These are phyloP conservation scores for Pythium guiyangense DNA, from an alignment of 352 stramenopile species.

Conservation along the genomic window DNA sequence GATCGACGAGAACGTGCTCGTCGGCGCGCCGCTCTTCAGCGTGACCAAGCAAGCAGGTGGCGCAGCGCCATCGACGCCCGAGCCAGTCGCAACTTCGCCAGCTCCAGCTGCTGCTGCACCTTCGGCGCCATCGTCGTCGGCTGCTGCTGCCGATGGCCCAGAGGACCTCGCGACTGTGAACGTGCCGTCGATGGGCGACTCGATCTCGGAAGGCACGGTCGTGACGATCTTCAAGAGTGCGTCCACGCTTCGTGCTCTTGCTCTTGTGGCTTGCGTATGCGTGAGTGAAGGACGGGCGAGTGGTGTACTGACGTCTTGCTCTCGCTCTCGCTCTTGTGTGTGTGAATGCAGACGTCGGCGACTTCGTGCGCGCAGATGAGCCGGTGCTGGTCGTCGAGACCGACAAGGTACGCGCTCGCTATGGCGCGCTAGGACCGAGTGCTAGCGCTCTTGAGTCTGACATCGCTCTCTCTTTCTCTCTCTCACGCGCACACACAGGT, in stretches of 20 bases:
- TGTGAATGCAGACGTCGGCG: constrained; percentile 76
- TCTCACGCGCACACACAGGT: constrained; percentile 26
- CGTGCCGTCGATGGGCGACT: constrained; percentile 93
- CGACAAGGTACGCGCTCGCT: constrained; percentile 91
- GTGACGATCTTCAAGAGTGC: constrained; percentile 86
- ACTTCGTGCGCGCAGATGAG: constrained; percentile 95
- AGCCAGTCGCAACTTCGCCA: constrained; percentile 3
- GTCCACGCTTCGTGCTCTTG: constrained; percentile 5
- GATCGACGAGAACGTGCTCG: constrained; percentile 96
- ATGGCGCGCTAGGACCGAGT: too few relatives aligned
- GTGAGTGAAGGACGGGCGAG: neutral
- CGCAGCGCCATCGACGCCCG: constrained; percentile 10
- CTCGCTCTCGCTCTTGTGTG: neutral
- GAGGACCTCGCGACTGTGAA: too few relatives aligned
- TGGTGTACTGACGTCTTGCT: neutral
- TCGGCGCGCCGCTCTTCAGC: constrained; percentile 91
- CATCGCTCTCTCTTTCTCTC: neutral
- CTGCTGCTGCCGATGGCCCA: constrained; percentile 89
- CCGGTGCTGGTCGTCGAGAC: constrained; percentile 97
- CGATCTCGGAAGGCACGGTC: constrained; percentile 97
- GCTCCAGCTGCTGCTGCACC: constrained; percentile 10
- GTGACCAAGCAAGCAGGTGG: constrained; percentile 39
- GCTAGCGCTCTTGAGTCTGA: too few relatives aligned
- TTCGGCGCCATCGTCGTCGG: constrained; percentile 15
- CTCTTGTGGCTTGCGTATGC: neutral